Evolutionary conservation across 352 stramenopile genomes (phyloP), one percentile per base, ranked within the genome.

Genomic region (Phytophthora pini): DNA sequence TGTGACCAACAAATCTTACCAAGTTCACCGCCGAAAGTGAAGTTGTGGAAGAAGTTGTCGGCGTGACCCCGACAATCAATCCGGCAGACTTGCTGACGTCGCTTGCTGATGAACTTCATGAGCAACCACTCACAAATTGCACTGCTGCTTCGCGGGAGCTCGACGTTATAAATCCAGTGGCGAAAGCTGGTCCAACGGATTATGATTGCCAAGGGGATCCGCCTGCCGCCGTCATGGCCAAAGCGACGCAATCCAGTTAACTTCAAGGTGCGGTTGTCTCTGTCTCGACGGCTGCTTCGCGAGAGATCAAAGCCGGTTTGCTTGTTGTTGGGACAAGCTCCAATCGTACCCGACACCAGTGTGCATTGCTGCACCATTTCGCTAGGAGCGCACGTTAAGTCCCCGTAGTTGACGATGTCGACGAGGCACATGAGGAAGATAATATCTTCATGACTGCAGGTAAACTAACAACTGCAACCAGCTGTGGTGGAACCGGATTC

Each of bases 361-460:
- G 24, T 61, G 61, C 31, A 65, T 69, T 69, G 61, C 47, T 50
- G 61, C 61, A 69, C 46, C 53, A 69, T 69, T 69, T 69, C 61
- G 24, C 61, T 58, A 70, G 61, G 54, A 56, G 54, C 29, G 20
- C 38, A 8, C 45, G 46, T 70, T 65, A 65, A 70, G 11, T 60
- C 54, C 55, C 43, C 4, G 38, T 12, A 46, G 26, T 69, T 69
- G 61, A 64, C 54, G 26, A 9, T 47, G 54, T 27, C 60, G 61
- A 69, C 61, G 41, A 69, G 61, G 61, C 61, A 65, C 39, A 48
- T 43, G 31, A 15, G 27, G 31, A 64, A 56, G 52, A 63, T 57
- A 36, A 36, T 3, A 12, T 39, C 40, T 49, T 31, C n/a, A 51
- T 34, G 50, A 49, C 45, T 43, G 52, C 51, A 17, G 10, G 43